Conservation (phyloP, 2,329 filamentous ascomycete genomes). For the Microcyclospora tardicrescens region DNA sequence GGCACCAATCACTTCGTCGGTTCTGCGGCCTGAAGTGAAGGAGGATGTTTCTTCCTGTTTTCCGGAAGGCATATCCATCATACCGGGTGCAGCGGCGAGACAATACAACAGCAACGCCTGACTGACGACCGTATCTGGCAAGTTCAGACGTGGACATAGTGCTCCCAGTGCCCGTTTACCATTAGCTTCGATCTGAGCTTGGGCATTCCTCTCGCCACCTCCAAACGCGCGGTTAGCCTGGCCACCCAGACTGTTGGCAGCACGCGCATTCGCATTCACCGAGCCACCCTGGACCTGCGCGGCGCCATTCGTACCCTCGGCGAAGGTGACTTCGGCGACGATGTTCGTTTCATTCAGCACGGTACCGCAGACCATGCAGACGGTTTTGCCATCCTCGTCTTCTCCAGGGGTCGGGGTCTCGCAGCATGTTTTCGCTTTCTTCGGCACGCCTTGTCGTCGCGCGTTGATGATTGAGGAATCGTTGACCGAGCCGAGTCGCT, state of each 20-base stretch:
- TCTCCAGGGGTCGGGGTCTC: slow-evolving; percentile 16
- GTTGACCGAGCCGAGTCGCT: too few species aligned
- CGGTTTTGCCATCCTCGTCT: slow-evolving; percentile 29
- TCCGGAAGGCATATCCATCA: too few species aligned
- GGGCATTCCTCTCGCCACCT: slow-evolving; percentile 35
- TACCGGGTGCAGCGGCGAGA: slow-evolving; percentile 36
- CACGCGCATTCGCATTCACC: slow-evolving; percentile 73
- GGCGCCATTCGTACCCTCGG: slow-evolving; percentile 72
- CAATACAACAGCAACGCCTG: slow-evolving; percentile 32
- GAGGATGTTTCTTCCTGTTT: slow-evolving; percentile 25
- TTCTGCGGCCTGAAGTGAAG: slow-evolving; percentile 71
- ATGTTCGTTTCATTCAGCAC: slow-evolving; percentile 79
- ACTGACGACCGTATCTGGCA: slow-evolving; percentile 24
- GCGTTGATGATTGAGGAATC: too few species aligned
- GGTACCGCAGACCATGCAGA: slow-evolving; percentile 74
- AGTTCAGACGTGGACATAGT: slow-evolving; percentile 26
- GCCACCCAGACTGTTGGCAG: slow-evolving; percentile 49
- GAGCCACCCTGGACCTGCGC: slow-evolving; percentile 85
- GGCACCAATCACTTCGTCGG: slow-evolving; percentile 76
- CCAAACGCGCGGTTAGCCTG: slow-evolving; percentile 32
- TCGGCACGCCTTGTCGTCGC: neutral
- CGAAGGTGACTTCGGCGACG: slow-evolving; percentile 82
- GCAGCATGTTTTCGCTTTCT: slow-evolving; percentile 12
- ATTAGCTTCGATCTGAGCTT: slow-evolving; percentile 41
- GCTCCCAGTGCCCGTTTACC: slow-evolving; percentile 31